Percentiles rank a stretch among this genome's conserved stretches.
phyloP scores from a whole-genome alignment of 305 asterid species.

The Petunia hybrid region DNA sequence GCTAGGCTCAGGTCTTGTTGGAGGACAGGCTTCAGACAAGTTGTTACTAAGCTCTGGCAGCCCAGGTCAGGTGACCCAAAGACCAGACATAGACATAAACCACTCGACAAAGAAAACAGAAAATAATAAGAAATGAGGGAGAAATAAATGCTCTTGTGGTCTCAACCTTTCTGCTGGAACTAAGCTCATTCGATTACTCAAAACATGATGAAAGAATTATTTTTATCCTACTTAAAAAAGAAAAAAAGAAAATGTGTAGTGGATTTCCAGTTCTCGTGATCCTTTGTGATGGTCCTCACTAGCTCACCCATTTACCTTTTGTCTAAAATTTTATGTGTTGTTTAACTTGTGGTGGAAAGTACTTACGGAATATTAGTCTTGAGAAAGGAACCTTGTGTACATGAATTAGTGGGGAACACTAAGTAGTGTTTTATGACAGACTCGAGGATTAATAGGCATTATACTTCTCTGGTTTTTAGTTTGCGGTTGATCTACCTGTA shows the following conservation, averaged over 20 bases:
- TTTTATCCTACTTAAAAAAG: neutral
- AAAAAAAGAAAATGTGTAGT: neutral
- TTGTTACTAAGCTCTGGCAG: neutral
- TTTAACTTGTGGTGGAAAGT: slow-evolving; percentile 20
- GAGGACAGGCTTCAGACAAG: neutral
- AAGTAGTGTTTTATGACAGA: neutral
- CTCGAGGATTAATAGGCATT: neutral
- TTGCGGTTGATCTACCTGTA: neutral
- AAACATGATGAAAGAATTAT: neutral
- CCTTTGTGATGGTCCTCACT: neutral
- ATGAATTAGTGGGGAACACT: neutral
- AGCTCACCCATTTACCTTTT: neutral
- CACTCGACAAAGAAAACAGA: neutral
- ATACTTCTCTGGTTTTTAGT: neutral
- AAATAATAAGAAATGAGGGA: neutral
- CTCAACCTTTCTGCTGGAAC: slow-evolving; percentile 7
- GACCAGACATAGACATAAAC: neutral
- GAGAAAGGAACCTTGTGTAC: slow-evolving; percentile 22
- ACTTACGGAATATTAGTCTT: slow-evolving; percentile 4
- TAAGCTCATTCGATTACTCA: neutral
- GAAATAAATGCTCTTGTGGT: neutral
- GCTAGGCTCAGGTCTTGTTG: neutral
- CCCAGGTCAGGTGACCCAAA: neutral
- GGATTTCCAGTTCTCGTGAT: neutral
- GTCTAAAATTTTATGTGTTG: neutral